Conservation (phyloP, 495 filamentous ascomycete genomes). For the Talaromyces wortmannii region DNA sequence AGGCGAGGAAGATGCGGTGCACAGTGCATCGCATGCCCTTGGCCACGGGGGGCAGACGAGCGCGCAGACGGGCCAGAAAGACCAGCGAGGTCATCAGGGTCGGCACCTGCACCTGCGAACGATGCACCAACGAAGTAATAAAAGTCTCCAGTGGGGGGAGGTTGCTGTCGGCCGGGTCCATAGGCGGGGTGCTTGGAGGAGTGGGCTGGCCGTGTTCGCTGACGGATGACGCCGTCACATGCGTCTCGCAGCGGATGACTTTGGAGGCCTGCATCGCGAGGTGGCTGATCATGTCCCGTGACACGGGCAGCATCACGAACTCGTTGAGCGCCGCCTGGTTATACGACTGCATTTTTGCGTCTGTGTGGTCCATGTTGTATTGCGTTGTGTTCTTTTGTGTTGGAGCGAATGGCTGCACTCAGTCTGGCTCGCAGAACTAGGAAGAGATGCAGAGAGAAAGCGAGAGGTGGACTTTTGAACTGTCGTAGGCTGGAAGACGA, state of each 20-base stretch:
- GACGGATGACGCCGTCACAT: conserved; percentile 32
- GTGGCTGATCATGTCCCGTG: conserved; percentile 76
- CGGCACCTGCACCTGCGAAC: conserved; percentile 93
- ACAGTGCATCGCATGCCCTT: conserved; percentile 97
- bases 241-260: conserved; percentile 84
- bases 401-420: too few relatives aligned
- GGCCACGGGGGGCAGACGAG: conserved; percentile 82
- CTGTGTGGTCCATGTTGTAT: conserved; percentile 23
- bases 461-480: too few relatives aligned
- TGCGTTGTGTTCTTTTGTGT: not conserved
- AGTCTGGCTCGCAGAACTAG: too few relatives aligned
- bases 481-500: too few relatives aligned
- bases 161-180: conserved; percentile 34
- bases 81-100: conserved; percentile 95
- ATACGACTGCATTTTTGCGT: conserved; percentile 31
- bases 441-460: too few relatives aligned
- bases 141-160: conserved; percentile 82
- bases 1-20: conserved; percentile 80
- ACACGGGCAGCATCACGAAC: conserved; percentile 79
- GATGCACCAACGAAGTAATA: conserved; percentile 81
- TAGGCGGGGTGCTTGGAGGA: conserved; percentile 60
- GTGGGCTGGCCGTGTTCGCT: conserved; percentile 58
- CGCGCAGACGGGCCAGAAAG: conserved; percentile 78
- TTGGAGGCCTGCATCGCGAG: conserved; percentile 73
- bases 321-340: conserved; percentile 83